Percentiles rank a stretch among this genome's conserved stretches.
Evolutionary conservation across 345 rosid genomes (phyloP).

Genomic region (Adansonia digitata): DNA sequence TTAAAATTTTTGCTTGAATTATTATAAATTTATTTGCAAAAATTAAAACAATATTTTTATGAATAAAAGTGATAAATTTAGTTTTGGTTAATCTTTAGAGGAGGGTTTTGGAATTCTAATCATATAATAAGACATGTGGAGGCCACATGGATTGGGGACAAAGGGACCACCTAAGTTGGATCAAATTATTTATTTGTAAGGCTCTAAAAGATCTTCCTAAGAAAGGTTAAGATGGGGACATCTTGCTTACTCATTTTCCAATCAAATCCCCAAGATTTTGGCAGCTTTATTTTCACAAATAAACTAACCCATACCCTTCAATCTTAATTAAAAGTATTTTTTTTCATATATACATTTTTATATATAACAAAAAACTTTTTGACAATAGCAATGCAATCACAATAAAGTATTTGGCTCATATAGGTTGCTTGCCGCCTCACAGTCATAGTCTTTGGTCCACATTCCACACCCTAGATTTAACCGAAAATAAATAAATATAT

Average conservation of each 20-base stretch:
- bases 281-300: not conserved
- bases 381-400: not conserved
- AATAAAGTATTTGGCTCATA: not conserved
- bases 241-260: constrained; percentile 3
- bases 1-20: no score
- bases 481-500: no score
- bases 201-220: not conserved
- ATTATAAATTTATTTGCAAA: no score
- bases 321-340: not conserved
- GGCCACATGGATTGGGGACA: not conserved
- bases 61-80: no score
- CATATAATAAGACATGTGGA: not conserved
- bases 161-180: not conserved
- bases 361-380: not conserved
- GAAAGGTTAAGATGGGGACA: not conserved
- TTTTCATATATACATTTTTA: no score
- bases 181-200: not conserved
- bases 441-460: not conserved
- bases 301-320: not conserved
- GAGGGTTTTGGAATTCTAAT: not conserved
- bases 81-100: no score
- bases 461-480: not conserved
- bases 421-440: not conserved
- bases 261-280: not conserved
- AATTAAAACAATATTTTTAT: no score